phyloP scores from a whole-genome alignment of 2,329 filamentous ascomycete genomes.

The Lizonia empirigonia region DNA sequence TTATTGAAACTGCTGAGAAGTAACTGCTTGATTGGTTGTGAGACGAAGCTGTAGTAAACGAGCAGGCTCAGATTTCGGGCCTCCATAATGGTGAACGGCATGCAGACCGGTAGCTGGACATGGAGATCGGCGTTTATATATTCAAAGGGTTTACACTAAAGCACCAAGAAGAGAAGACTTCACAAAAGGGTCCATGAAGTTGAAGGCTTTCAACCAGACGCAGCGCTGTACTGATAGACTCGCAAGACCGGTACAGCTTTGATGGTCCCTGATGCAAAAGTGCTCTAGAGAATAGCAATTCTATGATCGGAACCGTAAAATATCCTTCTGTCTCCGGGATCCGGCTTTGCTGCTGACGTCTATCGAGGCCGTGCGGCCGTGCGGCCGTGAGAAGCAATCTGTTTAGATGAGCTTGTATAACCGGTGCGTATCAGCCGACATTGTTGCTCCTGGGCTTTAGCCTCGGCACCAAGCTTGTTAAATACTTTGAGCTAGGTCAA shows the following conservation, averaged over 20 bases:
- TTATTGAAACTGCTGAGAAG: background rate
- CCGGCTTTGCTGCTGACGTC: background rate
- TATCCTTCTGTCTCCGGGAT: background rate
- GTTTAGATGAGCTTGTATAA: conserved; percentile 11
- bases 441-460: background rate
- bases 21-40: background rate
- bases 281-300: background rate
- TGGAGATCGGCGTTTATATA: background rate
- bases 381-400: conserved; percentile 2
- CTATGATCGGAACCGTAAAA: background rate
- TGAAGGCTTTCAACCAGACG: background rate
- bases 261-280: no score
- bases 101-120: background rate
- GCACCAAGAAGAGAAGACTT: background rate
- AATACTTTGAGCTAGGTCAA: background rate
- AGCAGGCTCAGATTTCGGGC: background rate
- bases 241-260: background rate
- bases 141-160: background rate
- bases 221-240: background rate
- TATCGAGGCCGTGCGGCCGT: background rate
- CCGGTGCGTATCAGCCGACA: conserved; percentile 6
- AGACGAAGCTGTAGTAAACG: background rate
- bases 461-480: conserved; percentile 13
- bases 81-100: background rate
- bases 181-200: background rate